Evolutionary conservation across 495 filamentous ascomycete genomes (phyloP), one percentile per base, ranked within the genome.

Genomic region (Penicillium chermesinum): DNA sequence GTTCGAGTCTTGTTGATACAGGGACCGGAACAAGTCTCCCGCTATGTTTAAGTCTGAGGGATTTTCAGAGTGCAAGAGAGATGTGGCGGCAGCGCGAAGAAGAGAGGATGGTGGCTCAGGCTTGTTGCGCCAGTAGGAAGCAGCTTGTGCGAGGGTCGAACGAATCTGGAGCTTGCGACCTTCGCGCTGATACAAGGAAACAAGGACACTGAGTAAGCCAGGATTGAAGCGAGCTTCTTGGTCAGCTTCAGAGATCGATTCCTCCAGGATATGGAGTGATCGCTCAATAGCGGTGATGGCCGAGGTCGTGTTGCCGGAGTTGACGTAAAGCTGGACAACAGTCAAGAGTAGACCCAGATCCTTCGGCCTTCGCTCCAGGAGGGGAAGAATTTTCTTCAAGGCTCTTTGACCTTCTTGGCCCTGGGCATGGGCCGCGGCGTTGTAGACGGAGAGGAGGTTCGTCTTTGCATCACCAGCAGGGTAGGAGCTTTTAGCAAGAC

Each of bases 271-370:
- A 49, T 75, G 79, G 33, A 95, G 74, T 53, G 89, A 86, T 10
- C 76, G 70, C 56, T 95, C 88, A 14, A 99, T 71, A 5, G 88
- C 75, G 36, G 71, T 73, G 44, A 89, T 82, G 2, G 94, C 93
- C 3, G 84, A 82, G 15, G 77, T 83, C 41, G 82, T 80, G 61
- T 96, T 95, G 22, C 85, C 80, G 32, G 72, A 76, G 36, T 79
- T 73, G 13, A 95, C 71, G 57, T 94, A 91, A 32, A 96, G 79
- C 61, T 97, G 90, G 6, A 91, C 79, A 14, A 89, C 80, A 10
- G 88, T 91, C 34, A 97, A 71, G 7, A 88, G 71, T 2, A 97
- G 73, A 7, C 93, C 94, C 21, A 96, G 69, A 58, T 99, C 91
- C 49, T 80, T 81, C 0, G 90, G 89, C 17, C 86, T 75, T 44